Evolutionary conservation across 441 rosid species (phyloP).

Genomic region (Populus tomentosa): DNA sequence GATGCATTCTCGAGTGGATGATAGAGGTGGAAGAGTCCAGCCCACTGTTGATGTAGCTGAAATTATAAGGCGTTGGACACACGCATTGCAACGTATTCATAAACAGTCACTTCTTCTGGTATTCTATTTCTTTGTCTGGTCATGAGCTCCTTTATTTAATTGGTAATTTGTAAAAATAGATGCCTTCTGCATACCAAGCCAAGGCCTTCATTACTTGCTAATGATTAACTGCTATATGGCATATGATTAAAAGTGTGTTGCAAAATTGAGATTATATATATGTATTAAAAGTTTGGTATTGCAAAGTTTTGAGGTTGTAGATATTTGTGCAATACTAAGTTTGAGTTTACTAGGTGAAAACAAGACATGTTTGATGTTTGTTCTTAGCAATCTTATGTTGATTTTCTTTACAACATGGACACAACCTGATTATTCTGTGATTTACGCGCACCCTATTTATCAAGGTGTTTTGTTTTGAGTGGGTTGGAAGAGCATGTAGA

Average conservation of each 20-base stretch:
- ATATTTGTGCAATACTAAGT: not conserved
- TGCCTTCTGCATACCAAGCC: not conserved
- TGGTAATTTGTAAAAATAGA: constrained; percentile 1
- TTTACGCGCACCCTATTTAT: not conserved
- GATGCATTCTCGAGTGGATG: constrained; percentile 66
- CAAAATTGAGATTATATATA: not conserved
- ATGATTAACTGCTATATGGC: not conserved
- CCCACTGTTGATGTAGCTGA: constrained; percentile 98
- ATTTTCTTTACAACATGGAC: not conserved
- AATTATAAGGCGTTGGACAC: constrained; percentile 98
- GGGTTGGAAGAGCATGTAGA: not conserved
- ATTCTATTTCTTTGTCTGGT: constrained; percentile 26
- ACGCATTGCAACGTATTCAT: constrained; percentile 97
- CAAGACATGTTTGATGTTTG: too few relatives aligned
- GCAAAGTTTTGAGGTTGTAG: not conserved
- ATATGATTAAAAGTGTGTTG: not conserved
- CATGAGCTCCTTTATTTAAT: not conserved
- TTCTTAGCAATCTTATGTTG: too few relatives aligned
- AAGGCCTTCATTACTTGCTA: not conserved
- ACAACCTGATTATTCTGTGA: not conserved
- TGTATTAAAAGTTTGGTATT: not conserved
- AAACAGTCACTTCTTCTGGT: constrained; percentile 98
- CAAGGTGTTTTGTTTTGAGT: not conserved
- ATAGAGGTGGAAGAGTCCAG: constrained; percentile 82
- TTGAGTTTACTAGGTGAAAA: not conserved